Evolutionary conservation across 2,329 filamentous ascomycete genomes (phyloP), one percentile per base, ranked within the genome.

Genomic region (Thyridium curvatum): DNA sequence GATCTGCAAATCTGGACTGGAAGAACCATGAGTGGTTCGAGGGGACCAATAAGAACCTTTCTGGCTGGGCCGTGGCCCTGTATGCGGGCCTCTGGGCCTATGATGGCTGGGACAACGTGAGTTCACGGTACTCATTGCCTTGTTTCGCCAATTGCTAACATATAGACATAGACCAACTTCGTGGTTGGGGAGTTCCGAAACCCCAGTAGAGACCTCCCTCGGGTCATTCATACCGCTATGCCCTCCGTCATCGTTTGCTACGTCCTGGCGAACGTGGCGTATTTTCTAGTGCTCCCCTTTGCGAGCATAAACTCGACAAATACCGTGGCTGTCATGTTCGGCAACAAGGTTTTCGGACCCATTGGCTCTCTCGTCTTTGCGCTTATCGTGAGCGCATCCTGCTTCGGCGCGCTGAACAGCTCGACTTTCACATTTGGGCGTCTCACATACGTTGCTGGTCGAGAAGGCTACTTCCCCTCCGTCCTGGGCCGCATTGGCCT

Each of bases 71-170:
- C 3, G 84, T 98, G 34, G 93, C 93, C 0, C 65, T 98, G 34
- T 98, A 98, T 59, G 91, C 89, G 13, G 93, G 93, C 8, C 72
- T 98, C 5, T 98, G 93, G 93, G 93, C 93, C 1, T 98, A 93
- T 63, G 93, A 98, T 58, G 93, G 93, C 21, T 98, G 93, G 93
- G 93, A 98, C 58, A 98, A 98, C 60, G 88, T 93, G 66, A 67
- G 84, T 71, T 30, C 38, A 33, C 3, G 21, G 10, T 10, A 26
- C 38, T 21, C 9, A 18, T 37, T 17, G 8, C 16, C 9, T 14
- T 38, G 18, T 38, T 37, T 26, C 21, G 6, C 21, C 21, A 10
- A 26, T 26, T 26, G 21, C 21, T 26, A 26, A 26, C 30, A 29
- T 29, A 12, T 32, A 7, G 29, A 33, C 16, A 9, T 46, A 93